Base-by-base conservation (phyloP, 371 early-diverging fungal genomes). In the Chytridiales sp. region DNA sequence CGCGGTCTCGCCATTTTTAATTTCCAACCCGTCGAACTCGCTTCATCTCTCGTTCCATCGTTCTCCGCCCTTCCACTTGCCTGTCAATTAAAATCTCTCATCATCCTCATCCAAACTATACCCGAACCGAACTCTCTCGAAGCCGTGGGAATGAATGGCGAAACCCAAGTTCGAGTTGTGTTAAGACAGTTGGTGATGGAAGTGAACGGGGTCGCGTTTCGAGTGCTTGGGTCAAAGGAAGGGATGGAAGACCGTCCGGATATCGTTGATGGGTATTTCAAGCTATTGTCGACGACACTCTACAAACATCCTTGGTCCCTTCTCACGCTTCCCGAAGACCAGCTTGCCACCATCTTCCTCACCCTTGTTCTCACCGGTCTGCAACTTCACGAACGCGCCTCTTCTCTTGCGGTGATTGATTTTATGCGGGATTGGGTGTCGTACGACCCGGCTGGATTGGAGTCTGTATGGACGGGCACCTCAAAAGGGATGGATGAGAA, bases 221-320 rank as follows among this genome's bases (percentile, higher is more conserved):
- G 17, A 21, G 32, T 57, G 21, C 41, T 52, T 48, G 52, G 24
- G 13, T 15, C 32, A 5, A 24, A 22, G 47, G 36, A 51, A 31
- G 47, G 30, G 4, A 52, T 69, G 64, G 34, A 27, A 11, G 53
- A 52, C 19, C 30, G 42, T 11, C 50, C 68, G 9, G 72, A 72
- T 50, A 6, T 72, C 17, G 62, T 67, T 38, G 56, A 54, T 1
- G 15, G 55, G 6, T 67, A 49, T 52, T 72, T 67, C 41, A 58
- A 48, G 29, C 31, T 72, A 11, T 38, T 72, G 9, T 24, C 41
- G 8, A 34, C 44, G 47, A 36, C 44, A 17, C 41, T 65, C 11
- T 35, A 35, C 27, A 32, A 11, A 13, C 64, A 67, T 48, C 66
- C 71, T 0, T 64, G 64, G 60, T 50, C 64, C 11, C 31, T 70